phyloP scores from a whole-genome alignment of 129 eudicot species.

The Centaurea solstitialis region DNA sequence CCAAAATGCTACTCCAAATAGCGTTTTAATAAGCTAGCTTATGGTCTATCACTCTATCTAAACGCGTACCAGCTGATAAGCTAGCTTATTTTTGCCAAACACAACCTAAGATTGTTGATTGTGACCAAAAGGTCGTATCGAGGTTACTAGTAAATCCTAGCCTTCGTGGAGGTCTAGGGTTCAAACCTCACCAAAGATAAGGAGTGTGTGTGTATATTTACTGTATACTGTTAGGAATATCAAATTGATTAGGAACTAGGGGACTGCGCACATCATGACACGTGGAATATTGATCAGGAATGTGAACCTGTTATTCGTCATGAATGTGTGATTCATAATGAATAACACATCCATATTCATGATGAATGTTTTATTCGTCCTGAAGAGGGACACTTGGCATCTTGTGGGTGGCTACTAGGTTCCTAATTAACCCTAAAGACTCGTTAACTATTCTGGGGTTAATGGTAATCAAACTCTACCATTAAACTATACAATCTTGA shows the following conservation, averaged over 20 bases:
- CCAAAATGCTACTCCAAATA: too few species aligned
- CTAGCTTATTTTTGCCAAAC: too few species aligned
- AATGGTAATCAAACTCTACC: too few species aligned
- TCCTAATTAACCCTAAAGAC: background rate
- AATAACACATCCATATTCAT: background rate
- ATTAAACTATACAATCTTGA: too few species aligned
- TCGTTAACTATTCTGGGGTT: too few species aligned
- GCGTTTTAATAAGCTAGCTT: too few species aligned
- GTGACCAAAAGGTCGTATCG: background rate
- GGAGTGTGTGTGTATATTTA: background rate
- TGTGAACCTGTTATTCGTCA: background rate
- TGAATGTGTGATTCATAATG: background rate
- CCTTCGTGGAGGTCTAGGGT: background rate
- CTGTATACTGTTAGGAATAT: background rate
- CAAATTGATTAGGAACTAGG: background rate
- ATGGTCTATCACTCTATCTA: too few species aligned
- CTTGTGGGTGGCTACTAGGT: background rate
- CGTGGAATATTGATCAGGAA: background rate
- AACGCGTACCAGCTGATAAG: too few species aligned
- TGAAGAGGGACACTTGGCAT: background rate
- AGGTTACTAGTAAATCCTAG: background rate
- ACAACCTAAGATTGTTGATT: background rate
- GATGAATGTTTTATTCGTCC: background rate
- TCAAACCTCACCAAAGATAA: background rate
- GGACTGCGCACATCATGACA: background rate